Evolutionary conservation across 2,329 filamentous ascomycete species (phyloP).

Genomic region (Trichophyton verrucosum): DNA sequence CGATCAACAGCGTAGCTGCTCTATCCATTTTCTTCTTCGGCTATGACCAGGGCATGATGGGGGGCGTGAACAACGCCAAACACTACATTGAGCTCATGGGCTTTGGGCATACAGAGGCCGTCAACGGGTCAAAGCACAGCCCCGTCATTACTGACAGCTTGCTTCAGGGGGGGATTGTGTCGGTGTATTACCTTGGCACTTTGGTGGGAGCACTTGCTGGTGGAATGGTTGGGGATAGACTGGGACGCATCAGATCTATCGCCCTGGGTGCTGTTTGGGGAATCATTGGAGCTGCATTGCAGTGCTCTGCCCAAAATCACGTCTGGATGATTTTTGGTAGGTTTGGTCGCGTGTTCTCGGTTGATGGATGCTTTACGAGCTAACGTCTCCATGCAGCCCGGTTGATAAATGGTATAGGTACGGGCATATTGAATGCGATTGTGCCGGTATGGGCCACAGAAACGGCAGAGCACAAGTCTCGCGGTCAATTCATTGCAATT

Average conservation of each 20-base stretch:
- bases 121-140: conserved; percentile 28
- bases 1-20: conserved; percentile 51
- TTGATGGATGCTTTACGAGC: neutral
- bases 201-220: conserved; percentile 50
- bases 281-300: conserved; percentile 49
- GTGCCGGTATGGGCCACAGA: conserved; percentile 61
- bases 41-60: conserved; percentile 45
- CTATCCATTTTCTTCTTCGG: conserved; percentile 59
- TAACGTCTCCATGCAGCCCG: conserved; percentile 31
- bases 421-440: conserved; percentile 58
- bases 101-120: conserved; percentile 47
- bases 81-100: conserved; percentile 54
- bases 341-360: conserved; percentile 14
- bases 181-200: conserved; percentile 48
- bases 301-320: conserved; percentile 53
- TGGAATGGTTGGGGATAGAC: neutral
- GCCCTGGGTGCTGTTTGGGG: conserved; percentile 47
- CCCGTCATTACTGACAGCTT: conserved; percentile 48
- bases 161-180: conserved; percentile 52
- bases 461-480: conserved; percentile 53
- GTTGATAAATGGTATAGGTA: conserved; percentile 52
- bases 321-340: conserved; percentile 57
- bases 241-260: conserved; percentile 39
- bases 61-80: conserved; percentile 53
- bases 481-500: conserved; percentile 57